Percentiles rank a stretch among this genome's conserved stretches.
Evolutionary conservation across 1,284 basidiomycete species (phyloP).

Genomic region (Takashimella tepidaria): DNA sequence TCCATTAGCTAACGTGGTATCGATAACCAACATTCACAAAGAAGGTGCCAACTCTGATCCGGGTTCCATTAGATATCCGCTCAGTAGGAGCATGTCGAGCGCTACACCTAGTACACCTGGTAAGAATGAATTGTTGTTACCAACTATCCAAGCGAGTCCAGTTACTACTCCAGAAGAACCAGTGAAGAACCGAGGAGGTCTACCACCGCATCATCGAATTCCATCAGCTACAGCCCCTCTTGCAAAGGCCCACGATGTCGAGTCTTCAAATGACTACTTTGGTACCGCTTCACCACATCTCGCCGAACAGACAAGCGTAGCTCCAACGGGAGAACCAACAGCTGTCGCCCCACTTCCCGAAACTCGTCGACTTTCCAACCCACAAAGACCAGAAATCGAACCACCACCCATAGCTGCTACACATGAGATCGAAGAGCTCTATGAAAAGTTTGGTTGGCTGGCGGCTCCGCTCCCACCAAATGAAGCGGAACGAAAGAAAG

Average conservation of each 20-base stretch:
- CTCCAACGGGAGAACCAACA: background rate
- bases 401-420: background rate
- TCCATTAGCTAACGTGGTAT: conserved; percentile 56
- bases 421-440: conserved; percentile 50
- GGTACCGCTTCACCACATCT: conserved; percentile 16
- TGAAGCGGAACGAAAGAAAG: conserved; percentile 70
- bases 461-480: conserved; percentile 73
- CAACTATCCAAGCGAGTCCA: conserved; percentile 41
- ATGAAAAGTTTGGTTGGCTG: conserved; percentile 64
- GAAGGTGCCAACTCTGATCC: conserved; percentile 35
- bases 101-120: conserved; percentile 6
- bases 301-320: conserved; percentile 2
- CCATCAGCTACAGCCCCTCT: conserved; percentile 42
- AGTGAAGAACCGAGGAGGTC: conserved; percentile 8
- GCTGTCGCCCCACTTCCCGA: background rate
- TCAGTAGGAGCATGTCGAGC: conserved; percentile 34
- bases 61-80: conserved; percentile 21
- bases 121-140: conserved; percentile 18
- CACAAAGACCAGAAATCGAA: too few species aligned
- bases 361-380: background rate
- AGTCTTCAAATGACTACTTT: conserved; percentile 33
- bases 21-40: conserved; percentile 37
- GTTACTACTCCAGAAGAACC: conserved; percentile 33
- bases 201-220: conserved; percentile 20
- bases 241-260: conserved; percentile 23